phyloP scores from a whole-genome alignment of 768 basidiomycete genomes.

The Auricularia sp. region DNA sequence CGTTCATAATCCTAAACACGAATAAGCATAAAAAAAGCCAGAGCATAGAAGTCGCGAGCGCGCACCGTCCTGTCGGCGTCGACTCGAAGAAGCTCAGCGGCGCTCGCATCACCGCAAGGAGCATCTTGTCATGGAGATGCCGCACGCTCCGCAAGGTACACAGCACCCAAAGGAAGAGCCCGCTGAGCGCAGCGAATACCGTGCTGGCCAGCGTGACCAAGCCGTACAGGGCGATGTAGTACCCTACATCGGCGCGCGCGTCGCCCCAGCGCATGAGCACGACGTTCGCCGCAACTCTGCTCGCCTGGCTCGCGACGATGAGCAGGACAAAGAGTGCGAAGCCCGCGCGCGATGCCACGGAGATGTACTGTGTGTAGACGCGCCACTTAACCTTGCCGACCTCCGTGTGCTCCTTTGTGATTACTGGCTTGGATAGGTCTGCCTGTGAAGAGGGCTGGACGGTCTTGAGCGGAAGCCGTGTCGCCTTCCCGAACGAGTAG shows the following conservation, averaged over 20 bases:
- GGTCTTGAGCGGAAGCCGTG: background rate
- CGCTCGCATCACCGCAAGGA: constrained; percentile 68
- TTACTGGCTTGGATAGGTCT: background rate
- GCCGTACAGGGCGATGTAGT: constrained; percentile 57
- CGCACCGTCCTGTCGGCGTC: constrained; percentile 75
- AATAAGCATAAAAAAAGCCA: background rate
- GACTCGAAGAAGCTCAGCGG: constrained; percentile 84
- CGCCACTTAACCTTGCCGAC: constrained; percentile 68
- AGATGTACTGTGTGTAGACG: constrained; percentile 72
- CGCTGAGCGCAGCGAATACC: constrained; percentile 42
- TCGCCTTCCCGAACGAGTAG: background rate
- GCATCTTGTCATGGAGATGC: constrained; percentile 75
- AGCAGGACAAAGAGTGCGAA: constrained; percentile 51
- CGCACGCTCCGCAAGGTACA: constrained; percentile 67
- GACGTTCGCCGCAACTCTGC: constrained; percentile 49
- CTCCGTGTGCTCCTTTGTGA: constrained; percentile 63
- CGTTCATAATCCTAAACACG: constrained; percentile 62
- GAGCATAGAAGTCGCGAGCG: background rate
- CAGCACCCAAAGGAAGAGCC: constrained; percentile 65
- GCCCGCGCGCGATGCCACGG: constrained; percentile 66
- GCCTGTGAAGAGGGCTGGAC: background rate
- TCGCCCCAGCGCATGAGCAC: constrained; percentile 79
- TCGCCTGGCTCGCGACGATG: constrained; percentile 45
- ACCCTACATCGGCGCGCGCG: constrained; percentile 44
- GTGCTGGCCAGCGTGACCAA: constrained; percentile 51